These are phyloP conservation scores for Coemansia sp. DNA, from an alignment of 192 early-diverging fungal genomes.

Conservation along the genomic window DNA sequence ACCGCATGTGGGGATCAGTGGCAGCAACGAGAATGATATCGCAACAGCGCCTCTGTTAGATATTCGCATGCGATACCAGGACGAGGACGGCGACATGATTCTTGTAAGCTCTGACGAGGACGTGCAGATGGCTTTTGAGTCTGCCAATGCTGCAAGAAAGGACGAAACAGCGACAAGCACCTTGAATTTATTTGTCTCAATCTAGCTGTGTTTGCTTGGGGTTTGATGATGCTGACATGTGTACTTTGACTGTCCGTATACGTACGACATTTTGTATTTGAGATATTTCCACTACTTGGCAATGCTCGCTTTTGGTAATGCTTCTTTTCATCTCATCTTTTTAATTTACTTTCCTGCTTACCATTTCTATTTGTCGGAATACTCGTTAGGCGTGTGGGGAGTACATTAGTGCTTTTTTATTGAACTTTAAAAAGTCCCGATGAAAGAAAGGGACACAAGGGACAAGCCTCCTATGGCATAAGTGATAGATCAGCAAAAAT, in stretches of 20 bases:
- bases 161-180: conserved; percentile 43
- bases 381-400: too few relatives aligned
- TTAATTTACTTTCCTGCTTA: background rate
- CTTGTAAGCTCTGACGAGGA: conserved; percentile 88
- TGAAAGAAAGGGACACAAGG: background rate
- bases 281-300: background rate
- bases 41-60: conserved; percentile 50
- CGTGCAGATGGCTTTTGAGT: conserved; percentile 89
- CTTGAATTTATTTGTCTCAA: conserved; percentile 49
- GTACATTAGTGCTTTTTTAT: too few relatives aligned
- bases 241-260: background rate
- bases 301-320: background rate
- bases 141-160: conserved; percentile 40
- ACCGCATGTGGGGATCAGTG: conserved; percentile 56
- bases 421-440: too few relatives aligned
- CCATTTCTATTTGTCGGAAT: too few relatives aligned
- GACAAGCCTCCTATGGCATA: background rate
- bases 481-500: background rate
- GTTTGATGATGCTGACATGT: background rate
- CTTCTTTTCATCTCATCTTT: background rate
- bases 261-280: background rate
- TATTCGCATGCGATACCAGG: conserved; percentile 81
- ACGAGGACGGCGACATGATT: conserved; percentile 92
- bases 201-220: conserved; percentile 8
- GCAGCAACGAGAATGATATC: conserved; percentile 44